Evolutionary conservation across 2,329 filamentous ascomycete genomes (phyloP), one percentile per base, ranked within the genome.

Genomic region (Parastagonospora avenae): DNA sequence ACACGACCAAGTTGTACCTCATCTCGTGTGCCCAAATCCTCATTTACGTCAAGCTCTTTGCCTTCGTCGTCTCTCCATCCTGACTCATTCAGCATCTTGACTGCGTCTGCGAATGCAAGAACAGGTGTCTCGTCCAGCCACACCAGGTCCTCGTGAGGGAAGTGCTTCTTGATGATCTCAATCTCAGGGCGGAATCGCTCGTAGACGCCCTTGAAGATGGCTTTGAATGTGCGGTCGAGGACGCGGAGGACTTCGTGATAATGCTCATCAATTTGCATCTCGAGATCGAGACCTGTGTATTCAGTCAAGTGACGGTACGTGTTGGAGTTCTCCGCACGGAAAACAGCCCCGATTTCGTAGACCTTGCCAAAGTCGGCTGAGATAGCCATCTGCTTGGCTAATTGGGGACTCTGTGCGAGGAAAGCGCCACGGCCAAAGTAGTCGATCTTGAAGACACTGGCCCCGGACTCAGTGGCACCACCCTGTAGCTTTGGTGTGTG

Each of bases 311-410:
- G 92, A 32, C 92, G 87, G 67, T 96, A 92, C 0, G 92, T 97
- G 74, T 97, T 97, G 68, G 90, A 95, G 77, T 97, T 95, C 72
- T 97, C 92, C 0, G 92, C 92, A 61, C 92, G 86, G 81, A 97
- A 97, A 6, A 97, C 92, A 2, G 90, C 87, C 12, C 91, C 91
- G 58, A 94, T 87, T 71, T 97, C 92, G 66, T 93, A 97, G 6
- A 97, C 92, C 43, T 87, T 86, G 50, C 88, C 88, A 69, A 96
- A 94, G 70, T 97, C 92, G 27, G 92, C 88, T 4, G 91, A 90
- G 35, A 97, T 91, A 44, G 86, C 85, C 89, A 96, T 93, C 74
- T 97, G 92, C 77, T 97, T 97, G 46, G 91, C 90, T 57, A 97
- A 75, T 73, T 97, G 92, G 6, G 92, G 92, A 55, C 90, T 95